Evolutionary conservation across 495 filamentous ascomycete genomes (phyloP), one percentile per base, ranked within the genome.

Genomic region (Copromyces sp.): DNA sequence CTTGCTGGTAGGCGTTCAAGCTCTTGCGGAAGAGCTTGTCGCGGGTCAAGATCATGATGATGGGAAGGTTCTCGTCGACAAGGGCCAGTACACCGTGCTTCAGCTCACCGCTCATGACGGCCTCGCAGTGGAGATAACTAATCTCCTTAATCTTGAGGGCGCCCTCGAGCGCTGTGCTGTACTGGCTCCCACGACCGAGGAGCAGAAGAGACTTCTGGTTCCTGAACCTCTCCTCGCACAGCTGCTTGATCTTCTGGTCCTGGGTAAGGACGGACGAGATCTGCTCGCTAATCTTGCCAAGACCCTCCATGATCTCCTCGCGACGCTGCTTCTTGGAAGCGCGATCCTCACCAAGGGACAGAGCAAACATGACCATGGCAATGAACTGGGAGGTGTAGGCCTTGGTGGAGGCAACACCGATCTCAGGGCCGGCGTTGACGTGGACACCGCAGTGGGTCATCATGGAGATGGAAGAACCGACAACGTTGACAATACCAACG

Each of bases 81-180:
- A 99, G 87, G 68, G 95, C 95, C 78, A 99, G 86, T 71, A 99
- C 95, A 85, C 95, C 95, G 81, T 99, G 95, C 86, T 99, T 99
- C 75, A 99, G 84, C 84, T 99, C 95, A 80, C 95, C 95, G 73
- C 95, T 98, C 95, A 99, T 99, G 82, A 99, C 95, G 78, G 95
- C 95, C 85, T 99, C 95, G 82, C 95, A 99, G 82, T 99, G 95
- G 69, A 99, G 91, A 82, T 99, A 99, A 65, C 95, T 98, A 76
- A 99, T 99, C 84, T 99, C 95, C 88, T 99, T 99, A 80, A 99
- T 99, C 86, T 99, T 99, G 42, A 99, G 87, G 68, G 95, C 95
- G 89, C 95, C 95, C 85, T 99, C 95, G 53, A 99, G 90, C 24
- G 95, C 95, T 76, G 95, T 99, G 69, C 95, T 94, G 83, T 94